These are phyloP conservation scores for Bifiguratus adelaidae DNA, from an alignment of 192 early-diverging fungal species.

Conservation along the genomic window DNA sequence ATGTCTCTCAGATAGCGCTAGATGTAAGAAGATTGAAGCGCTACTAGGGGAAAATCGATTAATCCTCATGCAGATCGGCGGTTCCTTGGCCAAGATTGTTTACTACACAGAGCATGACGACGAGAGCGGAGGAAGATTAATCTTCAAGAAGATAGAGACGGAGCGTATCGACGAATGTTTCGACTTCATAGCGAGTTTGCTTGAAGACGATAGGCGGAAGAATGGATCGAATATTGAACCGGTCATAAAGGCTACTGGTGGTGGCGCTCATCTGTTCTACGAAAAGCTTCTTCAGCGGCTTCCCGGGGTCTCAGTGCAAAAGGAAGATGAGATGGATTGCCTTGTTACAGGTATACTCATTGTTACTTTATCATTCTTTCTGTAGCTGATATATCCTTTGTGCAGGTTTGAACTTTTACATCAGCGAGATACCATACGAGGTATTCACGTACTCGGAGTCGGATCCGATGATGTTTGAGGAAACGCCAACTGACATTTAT, in stretches of 20 bases:
- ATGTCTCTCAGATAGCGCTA: slow-evolving; percentile 81
- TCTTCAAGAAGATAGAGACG: slow-evolving; percentile 92
- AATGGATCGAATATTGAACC: slow-evolving; percentile 20
- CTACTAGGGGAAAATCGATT: neutral
- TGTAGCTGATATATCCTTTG: neutral
- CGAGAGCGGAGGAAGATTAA: slow-evolving; percentile 73
- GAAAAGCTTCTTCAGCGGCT: slow-evolving; percentile 28
- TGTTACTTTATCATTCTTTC: slow-evolving; percentile 1
- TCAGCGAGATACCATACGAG: slow-evolving; percentile 85
- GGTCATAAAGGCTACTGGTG: slow-evolving; percentile 79
- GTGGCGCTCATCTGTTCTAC: slow-evolving; percentile 76
- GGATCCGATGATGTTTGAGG: slow-evolving; percentile 51
- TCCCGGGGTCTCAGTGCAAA: slow-evolving; percentile 59
- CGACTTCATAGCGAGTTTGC: slow-evolving; percentile 61
- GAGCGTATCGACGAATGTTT: slow-evolving; percentile 85
- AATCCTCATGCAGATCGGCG: slow-evolving; percentile 42
- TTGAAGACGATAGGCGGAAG: slow-evolving; percentile 26
- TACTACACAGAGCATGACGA: slow-evolving; percentile 39
- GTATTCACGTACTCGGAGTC: slow-evolving; percentile 85
- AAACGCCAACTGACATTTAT: slow-evolving; percentile 51
- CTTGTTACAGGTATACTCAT: slow-evolving; percentile 60
- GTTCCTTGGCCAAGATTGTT: slow-evolving; percentile 66
- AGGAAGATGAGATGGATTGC: slow-evolving; percentile 94
- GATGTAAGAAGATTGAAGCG: slow-evolving; percentile 46
- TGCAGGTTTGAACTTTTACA: slow-evolving; percentile 82